Percentiles rank a stretch among this genome's conserved stretches.
Evolutionary conservation across 2,329 filamentous ascomycete genomes (phyloP).

Genomic region (Chaetomium olivaceum): DNA sequence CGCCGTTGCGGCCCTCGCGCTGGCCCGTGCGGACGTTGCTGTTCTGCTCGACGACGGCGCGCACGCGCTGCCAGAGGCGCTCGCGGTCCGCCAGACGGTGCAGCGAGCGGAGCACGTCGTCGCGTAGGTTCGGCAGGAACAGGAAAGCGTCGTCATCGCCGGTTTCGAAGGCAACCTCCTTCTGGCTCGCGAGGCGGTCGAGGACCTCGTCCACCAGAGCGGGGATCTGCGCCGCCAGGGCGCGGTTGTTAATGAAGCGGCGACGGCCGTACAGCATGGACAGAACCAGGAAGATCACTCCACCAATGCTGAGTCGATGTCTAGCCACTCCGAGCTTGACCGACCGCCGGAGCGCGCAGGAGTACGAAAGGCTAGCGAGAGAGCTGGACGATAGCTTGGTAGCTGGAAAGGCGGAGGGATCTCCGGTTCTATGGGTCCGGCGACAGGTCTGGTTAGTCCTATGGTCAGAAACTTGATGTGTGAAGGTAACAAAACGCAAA

Average conservation of each 20-base stretch:
- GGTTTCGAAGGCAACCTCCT: constrained; percentile 70
- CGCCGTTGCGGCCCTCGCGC: constrained; percentile 66
- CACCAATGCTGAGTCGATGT: constrained; percentile 82
- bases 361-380: constrained; percentile 87
- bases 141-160: constrained; percentile 79
- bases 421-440: constrained; percentile 70
- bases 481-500: constrained; percentile 2
- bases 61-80: constrained; percentile 80
- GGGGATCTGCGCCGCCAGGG: constrained; percentile 73
- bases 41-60: constrained; percentile 85
- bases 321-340: constrained; percentile 77
- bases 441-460: constrained; percentile 83
- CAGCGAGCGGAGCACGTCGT: constrained; percentile 83
- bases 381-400: constrained; percentile 77
- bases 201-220: constrained; percentile 81
- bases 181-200: constrained; percentile 78
- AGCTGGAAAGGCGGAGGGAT: constrained; percentile 61
- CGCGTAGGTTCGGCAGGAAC: constrained; percentile 83
- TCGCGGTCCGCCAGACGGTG: constrained; percentile 76
- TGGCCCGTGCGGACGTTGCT: constrained; percentile 80
- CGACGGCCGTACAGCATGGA: constrained; percentile 63
- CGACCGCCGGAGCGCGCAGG: constrained; percentile 76
- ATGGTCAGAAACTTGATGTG: constrained; percentile 39
- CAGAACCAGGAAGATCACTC: constrained; percentile 55
- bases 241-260: constrained; percentile 62